A percentile compares a stretch with the other conserved stretches of the same genome.
Evolutionary conservation across 352 stramenopile genomes (phyloP).

Genomic region (Globisporangium paddicum): DNA sequence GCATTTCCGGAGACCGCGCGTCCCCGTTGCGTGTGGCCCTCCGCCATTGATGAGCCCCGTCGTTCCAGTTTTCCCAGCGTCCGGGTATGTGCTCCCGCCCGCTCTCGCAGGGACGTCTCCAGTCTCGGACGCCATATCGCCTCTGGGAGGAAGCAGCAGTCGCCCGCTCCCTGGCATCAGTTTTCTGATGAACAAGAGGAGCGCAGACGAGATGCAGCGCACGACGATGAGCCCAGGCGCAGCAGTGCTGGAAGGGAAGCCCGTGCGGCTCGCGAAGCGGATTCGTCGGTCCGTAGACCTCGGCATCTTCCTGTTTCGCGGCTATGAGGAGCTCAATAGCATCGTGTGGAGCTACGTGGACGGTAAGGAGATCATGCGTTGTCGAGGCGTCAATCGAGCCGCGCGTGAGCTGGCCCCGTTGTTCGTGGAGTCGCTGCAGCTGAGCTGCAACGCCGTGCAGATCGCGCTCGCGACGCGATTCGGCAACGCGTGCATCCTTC

Average conservation of each 20-base stretch:
- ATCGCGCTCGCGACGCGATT: slow-evolving; percentile 41
- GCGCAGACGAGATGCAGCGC: slow-evolving; percentile 31
- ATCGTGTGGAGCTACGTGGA: slow-evolving; percentile 80
- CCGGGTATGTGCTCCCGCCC: not conserved
- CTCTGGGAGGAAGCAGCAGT: not conserved
- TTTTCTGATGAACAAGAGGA: slow-evolving; percentile 34
- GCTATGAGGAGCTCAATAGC: slow-evolving; percentile 60
- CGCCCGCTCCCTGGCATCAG: slow-evolving; percentile 27
- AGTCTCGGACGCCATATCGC: not conserved
- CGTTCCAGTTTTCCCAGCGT: not conserved
- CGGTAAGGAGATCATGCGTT: slow-evolving; percentile 73
- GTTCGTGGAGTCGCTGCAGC: slow-evolving; percentile 68
- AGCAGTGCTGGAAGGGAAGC: slow-evolving; percentile 19
- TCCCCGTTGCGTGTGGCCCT: not conserved
- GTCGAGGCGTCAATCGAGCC: slow-evolving; percentile 43
- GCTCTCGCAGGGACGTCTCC: not conserved
- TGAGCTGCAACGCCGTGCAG: slow-evolving; percentile 78
- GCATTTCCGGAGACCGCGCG: not conserved
- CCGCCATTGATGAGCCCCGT: not conserved
- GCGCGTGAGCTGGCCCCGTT: slow-evolving; percentile 37
- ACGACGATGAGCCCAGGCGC: slow-evolving; percentile 20
- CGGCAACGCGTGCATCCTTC: slow-evolving; percentile 36
- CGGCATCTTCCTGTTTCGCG: slow-evolving; percentile 52
- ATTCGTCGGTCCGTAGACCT: slow-evolving; percentile 17
- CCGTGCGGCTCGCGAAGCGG: slow-evolving; percentile 9